These are phyloP conservation scores for Dactylellina parvicollis DNA, from an alignment of 2,329 filamentous ascomycete species.

Conservation along the genomic window DNA sequence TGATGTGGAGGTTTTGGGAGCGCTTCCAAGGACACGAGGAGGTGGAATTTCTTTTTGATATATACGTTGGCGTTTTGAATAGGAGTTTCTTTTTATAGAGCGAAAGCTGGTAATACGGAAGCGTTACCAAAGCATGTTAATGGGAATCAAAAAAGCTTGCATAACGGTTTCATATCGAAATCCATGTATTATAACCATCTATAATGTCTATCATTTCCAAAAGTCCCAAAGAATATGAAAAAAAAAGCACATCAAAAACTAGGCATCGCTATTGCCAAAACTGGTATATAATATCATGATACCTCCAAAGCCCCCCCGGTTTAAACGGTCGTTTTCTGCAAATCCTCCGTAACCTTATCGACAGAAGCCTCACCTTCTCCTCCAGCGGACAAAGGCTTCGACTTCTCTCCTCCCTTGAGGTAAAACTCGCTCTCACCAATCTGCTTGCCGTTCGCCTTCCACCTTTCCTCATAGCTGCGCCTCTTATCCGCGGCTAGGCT, in stretches of 20 bases:
- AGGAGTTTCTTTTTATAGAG: neutral
- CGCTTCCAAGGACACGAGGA: neutral
- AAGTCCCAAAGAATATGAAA: neutral
- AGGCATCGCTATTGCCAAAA: no score
- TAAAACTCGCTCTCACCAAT: constrained; percentile 90
- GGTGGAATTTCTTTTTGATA: constrained; percentile 7
- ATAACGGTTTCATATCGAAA: constrained; percentile 29
- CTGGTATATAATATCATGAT: no score
- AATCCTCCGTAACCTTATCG: constrained; percentile 35
- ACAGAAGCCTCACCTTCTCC: constrained; percentile 23
- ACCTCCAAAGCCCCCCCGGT: neutral
- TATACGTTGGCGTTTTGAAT: neutral
- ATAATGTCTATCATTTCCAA: constrained; percentile 36
- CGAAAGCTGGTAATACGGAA: neutral
- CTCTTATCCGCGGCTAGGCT: constrained; percentile 74
- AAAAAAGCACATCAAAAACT: constrained; percentile 7
- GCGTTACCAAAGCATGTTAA: neutral
- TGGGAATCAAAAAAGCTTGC: neutral
- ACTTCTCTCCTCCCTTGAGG: constrained; percentile 74
- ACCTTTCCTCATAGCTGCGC: constrained; percentile 72
- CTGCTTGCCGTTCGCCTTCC: constrained; percentile 80
- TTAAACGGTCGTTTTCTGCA: constrained; percentile 29
- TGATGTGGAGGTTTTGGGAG: neutral
- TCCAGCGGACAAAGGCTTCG: constrained; percentile 55
- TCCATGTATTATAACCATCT: constrained; percentile 45